Percentiles rank a stretch among this genome's conserved stretches.
Evolutionary conservation across 805 yeast genomes (phyloP).

Genomic region (Grigorovia humatica): DNA sequence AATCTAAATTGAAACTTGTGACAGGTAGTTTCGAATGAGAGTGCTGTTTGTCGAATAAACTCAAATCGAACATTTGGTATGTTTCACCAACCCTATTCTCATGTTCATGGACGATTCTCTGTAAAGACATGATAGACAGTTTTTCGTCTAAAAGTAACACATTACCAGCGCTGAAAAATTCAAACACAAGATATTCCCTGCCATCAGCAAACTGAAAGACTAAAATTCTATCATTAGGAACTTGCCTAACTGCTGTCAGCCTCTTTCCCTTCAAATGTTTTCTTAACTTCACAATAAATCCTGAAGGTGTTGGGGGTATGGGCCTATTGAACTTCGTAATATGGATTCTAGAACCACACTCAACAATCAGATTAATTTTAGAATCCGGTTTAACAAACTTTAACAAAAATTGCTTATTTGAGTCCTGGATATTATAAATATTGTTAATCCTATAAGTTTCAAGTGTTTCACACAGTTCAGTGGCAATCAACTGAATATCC

Average conservation of each 20-base stretch:
- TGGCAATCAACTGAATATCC: slow-evolving; percentile 62
- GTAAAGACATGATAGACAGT: slow-evolving; percentile 57
- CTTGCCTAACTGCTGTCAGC: slow-evolving; percentile 59
- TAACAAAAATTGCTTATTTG: slow-evolving; percentile 61
- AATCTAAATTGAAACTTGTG: too few relatives aligned
- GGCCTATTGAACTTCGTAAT: slow-evolving; percentile 73
- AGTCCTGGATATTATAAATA: slow-evolving; percentile 68
- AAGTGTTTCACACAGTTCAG: slow-evolving; percentile 51
- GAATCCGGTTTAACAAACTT: slow-evolving; percentile 80
- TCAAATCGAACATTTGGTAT: slow-evolving; percentile 51
- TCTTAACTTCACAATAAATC: slow-evolving; percentile 75
- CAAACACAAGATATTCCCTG: slow-evolving; percentile 62
- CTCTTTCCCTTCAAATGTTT: slow-evolving; percentile 78
- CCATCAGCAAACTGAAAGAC: slow-evolving; percentile 84
- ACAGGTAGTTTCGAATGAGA: slow-evolving; percentile 3
- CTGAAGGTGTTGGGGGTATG: slow-evolving; percentile 71
- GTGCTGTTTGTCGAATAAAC: slow-evolving; percentile 30
- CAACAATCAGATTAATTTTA: slow-evolving; percentile 63
- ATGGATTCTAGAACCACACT: slow-evolving; percentile 78
- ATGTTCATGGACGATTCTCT: slow-evolving; percentile 68
- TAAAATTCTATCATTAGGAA: slow-evolving; percentile 72
- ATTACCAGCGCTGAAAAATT: slow-evolving; percentile 94
- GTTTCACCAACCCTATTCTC: slow-evolving; percentile 62
- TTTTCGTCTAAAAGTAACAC: slow-evolving; percentile 65
- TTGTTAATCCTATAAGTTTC: slow-evolving; percentile 68